Evolutionary conservation across 495 filamentous ascomycete genomes (phyloP), one percentile per base, ranked within the genome.

Genomic region (Penicillium simplicissimum): DNA sequence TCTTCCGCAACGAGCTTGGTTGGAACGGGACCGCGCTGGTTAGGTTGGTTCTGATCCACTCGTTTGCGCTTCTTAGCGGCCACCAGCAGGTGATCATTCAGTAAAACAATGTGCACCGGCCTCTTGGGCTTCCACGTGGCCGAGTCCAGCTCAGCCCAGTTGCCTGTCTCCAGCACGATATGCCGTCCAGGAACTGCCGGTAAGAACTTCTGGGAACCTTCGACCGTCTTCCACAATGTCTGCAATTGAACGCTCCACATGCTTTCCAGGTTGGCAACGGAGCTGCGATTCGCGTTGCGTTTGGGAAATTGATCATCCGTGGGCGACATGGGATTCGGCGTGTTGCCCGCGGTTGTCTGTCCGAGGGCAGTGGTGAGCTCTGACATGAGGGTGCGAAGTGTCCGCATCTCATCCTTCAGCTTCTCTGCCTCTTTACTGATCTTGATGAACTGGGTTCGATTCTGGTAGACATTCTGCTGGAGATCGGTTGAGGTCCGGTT

Each of bases 361-460:
- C 89, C 85, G 8, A 97, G 76, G 0, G 91, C 88, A 10, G 85
- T 88, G 5, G 89, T 92, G 10, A 99, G 82, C 61, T 99, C 95
- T 25, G 90, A 88, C 86, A 98, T 96, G 45, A 97, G 81, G 47
- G 88, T 87, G 19, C 90, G 84, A 4, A 99, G 86, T 2, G 90
- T 88, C 23, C 93, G 86, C 94, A 99, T 98, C 74, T 99, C 95
- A 48, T 87, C 85, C 71, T 97, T 98, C 55, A 99, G 84, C 74
- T 96, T 97, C 68, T 99, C 95, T 3, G 96, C 96, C 75, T 99
- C 96, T 77, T 97, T 95, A 73, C 92, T 96, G 74, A 99, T 98
- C 67, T 96, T 94, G 80, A 99, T 96, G 75, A 99, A 99, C 67
- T 98, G 94, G 0, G 93, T 96, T 48, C 95, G 88, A 74, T 99